phyloP scores from a whole-genome alignment of 352 stramenopile genomes.

The Phytopythium cucurbitacearum region DNA sequence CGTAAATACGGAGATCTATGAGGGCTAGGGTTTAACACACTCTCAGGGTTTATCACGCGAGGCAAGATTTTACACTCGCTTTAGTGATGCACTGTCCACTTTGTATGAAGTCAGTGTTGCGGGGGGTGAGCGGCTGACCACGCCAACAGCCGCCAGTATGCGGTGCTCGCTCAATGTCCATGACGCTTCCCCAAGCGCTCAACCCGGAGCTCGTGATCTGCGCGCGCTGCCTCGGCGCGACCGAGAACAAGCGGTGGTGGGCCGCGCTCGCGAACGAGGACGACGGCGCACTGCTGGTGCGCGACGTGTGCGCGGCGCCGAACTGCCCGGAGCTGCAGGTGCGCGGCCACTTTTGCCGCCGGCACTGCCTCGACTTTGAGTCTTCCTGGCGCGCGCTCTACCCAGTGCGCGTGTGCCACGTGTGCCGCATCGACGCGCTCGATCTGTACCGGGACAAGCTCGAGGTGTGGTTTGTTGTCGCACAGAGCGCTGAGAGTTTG shows the following conservation, averaged over 20 bases:
- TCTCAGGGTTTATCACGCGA: too few relatives aligned
- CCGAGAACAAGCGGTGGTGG: constrained; percentile 27
- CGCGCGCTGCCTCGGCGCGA: constrained; percentile 29
- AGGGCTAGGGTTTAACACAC: too few relatives aligned
- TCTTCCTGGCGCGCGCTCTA: constrained; percentile 40
- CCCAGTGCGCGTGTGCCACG: constrained; percentile 39
- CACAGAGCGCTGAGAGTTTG: constrained; percentile 12
- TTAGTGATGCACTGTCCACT: not conserved
- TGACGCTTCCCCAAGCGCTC: constrained; percentile 41
- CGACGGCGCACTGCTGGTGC: constrained; percentile 37
- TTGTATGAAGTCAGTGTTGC: not conserved
- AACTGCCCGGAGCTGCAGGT: constrained; percentile 50
- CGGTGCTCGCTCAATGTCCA: constrained; percentile 2
- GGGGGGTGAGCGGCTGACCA: too few relatives aligned
- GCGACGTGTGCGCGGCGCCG: constrained; percentile 52
- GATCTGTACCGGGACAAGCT: constrained; percentile 36
- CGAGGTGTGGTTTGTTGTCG: constrained; percentile 63
- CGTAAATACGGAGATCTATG: too few relatives aligned
- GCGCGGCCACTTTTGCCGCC: constrained; percentile 42
- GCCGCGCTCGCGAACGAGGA: constrained; percentile 18
- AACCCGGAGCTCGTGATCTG: constrained; percentile 63
- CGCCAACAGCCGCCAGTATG: too few relatives aligned
- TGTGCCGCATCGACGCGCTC: constrained; percentile 42
- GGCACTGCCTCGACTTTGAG: constrained; percentile 47
- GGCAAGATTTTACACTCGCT: too few relatives aligned